Percentiles rank a stretch among this genome's conserved stretches.
Evolutionary conservation across 345 rosid species (phyloP).

Genomic region (Syzygium aqueum): DNA sequence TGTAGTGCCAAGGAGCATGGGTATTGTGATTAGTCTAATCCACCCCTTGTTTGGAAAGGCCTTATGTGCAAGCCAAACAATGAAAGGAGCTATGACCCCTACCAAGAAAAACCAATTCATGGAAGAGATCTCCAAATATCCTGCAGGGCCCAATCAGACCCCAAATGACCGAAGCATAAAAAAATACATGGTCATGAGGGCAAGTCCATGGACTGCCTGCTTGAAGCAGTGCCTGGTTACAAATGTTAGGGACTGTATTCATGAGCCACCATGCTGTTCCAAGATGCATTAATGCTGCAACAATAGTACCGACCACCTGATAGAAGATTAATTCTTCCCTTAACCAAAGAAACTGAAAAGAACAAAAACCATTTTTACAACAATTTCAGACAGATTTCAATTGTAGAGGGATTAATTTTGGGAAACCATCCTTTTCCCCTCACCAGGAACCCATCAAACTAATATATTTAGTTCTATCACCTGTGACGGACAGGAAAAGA

Average conservation of each 20-base stretch:
- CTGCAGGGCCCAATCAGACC: conserved; percentile 59
- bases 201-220: conserved; percentile 64
- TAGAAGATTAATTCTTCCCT: not conserved
- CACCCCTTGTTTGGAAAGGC: conserved; percentile 38
- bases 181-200: conserved; percentile 51
- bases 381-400: not conserved
- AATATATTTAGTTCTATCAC: not conserved
- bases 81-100: conserved; percentile 42
- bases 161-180: conserved; percentile 64
- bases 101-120: conserved; percentile 58
- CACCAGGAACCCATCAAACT: not conserved
- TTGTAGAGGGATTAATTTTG: not conserved
- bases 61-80: conserved; percentile 51
- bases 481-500: not conserved
- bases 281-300: conserved; percentile 45
- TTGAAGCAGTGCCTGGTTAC: conserved; percentile 43
- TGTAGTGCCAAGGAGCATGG: conserved; percentile 41
- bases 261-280: conserved; percentile 69
- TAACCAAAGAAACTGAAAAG: not conserved
- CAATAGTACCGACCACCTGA: conserved; percentile 49
- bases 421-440: not conserved
- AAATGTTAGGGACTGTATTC: conserved; percentile 41
- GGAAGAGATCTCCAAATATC: conserved; percentile 57
- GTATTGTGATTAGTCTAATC: conserved; percentile 46
- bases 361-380: not conserved